These are phyloP conservation scores for Salvia rosmarinus DNA, from an alignment of 257 asterid species.

Conservation along the genomic window DNA sequence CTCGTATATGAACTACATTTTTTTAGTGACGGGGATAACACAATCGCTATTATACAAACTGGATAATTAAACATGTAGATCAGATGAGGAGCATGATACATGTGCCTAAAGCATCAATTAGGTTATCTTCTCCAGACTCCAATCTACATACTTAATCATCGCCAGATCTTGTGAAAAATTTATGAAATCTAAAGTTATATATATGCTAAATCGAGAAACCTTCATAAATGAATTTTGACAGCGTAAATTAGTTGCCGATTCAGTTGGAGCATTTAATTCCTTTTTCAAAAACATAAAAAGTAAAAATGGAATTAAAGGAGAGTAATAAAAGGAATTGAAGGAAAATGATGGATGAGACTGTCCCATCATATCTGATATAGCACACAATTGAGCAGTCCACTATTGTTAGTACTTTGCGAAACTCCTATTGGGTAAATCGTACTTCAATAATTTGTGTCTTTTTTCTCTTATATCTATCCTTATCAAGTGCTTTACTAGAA, in stretches of 20 bases:
- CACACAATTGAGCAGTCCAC: not conserved
- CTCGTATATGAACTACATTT: no score
- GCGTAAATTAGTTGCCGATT: not conserved
- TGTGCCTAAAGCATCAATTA: no score
- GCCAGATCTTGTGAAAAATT: no score
- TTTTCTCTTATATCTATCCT: not conserved
- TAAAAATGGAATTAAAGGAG: not conserved
- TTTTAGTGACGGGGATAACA: no score
- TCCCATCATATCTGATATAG: not conserved
- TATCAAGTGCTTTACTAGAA: no score
- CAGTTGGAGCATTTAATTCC: not conserved
- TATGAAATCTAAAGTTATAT: not conserved
- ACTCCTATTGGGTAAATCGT: slow-evolving; percentile 4
- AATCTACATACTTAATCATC: no score
- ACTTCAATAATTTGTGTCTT: not conserved
- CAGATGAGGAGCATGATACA: no score
- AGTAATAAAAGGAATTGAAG: slow-evolving; percentile 8
- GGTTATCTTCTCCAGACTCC: no score
- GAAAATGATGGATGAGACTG: slow-evolving; percentile 14
- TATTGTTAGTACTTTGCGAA: not conserved
- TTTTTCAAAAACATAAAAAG: not conserved
- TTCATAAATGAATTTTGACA: not conserved
- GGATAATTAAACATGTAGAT: no score
- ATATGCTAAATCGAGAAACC: not conserved
- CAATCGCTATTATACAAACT: no score